These are phyloP conservation scores for Aschersonia sp. DNA, from an alignment of 2,329 filamentous ascomycete species.

Conservation along the genomic window DNA sequence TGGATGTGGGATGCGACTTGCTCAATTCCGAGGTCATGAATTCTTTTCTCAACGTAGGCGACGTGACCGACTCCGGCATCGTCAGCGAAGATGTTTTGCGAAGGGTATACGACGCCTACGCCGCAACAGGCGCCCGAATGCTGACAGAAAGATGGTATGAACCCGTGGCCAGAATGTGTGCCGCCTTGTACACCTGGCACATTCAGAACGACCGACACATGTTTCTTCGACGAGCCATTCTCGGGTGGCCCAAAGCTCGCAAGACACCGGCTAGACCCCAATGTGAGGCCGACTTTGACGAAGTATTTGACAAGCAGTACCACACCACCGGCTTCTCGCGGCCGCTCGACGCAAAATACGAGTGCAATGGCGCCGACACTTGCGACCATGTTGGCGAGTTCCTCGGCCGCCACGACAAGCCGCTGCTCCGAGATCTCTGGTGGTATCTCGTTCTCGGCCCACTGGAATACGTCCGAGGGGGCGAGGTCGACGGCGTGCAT, in stretches of 20 bases:
- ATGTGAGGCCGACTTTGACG: slow-evolving; percentile 15
- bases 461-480: slow-evolving; percentile 7
- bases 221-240: slow-evolving; percentile 14
- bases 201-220: slow-evolving; percentile 17
- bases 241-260: slow-evolving; percentile 15
- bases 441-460: slow-evolving; percentile 6
- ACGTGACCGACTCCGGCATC: slow-evolving; percentile 7
- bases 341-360: slow-evolving; percentile 5
- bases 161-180: slow-evolving; percentile 15
- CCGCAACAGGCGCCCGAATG: slow-evolving; percentile 12
- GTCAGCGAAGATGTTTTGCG: slow-evolving; percentile 8
- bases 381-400: slow-evolving; percentile 8
- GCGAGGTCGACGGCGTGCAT: slow-evolving; percentile 6
- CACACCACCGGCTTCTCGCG: slow-evolving; percentile 13
- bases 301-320: slow-evolving; percentile 14
- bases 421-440: slow-evolving; percentile 7
- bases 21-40: slow-evolving; percentile 10
- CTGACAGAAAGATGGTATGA: slow-evolving; percentile 17
- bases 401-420: slow-evolving; percentile 2
- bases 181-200: slow-evolving; percentile 16
- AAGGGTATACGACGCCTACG: slow-evolving; percentile 8
- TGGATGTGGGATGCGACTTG: slow-evolving; percentile 9
- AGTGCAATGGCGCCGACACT: slow-evolving; percentile 8
- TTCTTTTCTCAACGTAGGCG: slow-evolving; percentile 8
- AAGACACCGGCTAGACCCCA: slow-evolving; percentile 10